These are phyloP conservation scores for Boletus sp. DNA, from an alignment of 768 basidiomycete genomes.

Conservation along the genomic window DNA sequence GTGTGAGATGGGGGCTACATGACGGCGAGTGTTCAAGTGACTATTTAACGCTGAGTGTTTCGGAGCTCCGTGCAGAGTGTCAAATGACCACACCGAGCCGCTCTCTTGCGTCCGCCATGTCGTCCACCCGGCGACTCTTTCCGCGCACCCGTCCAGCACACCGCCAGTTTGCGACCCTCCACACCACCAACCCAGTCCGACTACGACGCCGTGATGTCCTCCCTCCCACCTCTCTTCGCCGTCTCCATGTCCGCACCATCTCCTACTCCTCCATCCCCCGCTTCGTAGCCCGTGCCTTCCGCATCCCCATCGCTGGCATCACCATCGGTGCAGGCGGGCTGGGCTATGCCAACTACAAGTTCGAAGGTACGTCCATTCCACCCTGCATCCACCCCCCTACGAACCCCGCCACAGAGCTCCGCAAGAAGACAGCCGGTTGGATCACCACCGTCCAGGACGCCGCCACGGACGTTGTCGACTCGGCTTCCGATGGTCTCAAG, in stretches of 20 bases:
- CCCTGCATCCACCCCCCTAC: neutral
- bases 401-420: constrained; percentile 51
- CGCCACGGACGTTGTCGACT: constrained; percentile 56
- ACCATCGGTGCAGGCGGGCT: constrained; percentile 88
- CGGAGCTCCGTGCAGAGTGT: neutral
- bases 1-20: neutral
- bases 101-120: neutral
- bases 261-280: constrained; percentile 89
- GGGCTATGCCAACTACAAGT: constrained; percentile 95
- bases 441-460: constrained; percentile 62
- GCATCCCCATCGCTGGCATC: constrained; percentile 83
- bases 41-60: no score
- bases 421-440: constrained; percentile 66
- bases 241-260: constrained; percentile 68
- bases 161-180: neutral
- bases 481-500: constrained; percentile 68
- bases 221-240: constrained; percentile 45
- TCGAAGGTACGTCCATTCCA: constrained; percentile 65
- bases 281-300: constrained; percentile 82
- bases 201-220: constrained; percentile 33
- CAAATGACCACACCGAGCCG: neutral
- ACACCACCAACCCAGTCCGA: neutral
- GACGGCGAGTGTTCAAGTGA: no score
- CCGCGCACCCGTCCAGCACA: neutral
- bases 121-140: neutral